Evolutionary conservation across 2,329 filamentous ascomycete species (phyloP), one percentile per base, ranked within the genome.

Genomic region (Nakataea oryzae): DNA sequence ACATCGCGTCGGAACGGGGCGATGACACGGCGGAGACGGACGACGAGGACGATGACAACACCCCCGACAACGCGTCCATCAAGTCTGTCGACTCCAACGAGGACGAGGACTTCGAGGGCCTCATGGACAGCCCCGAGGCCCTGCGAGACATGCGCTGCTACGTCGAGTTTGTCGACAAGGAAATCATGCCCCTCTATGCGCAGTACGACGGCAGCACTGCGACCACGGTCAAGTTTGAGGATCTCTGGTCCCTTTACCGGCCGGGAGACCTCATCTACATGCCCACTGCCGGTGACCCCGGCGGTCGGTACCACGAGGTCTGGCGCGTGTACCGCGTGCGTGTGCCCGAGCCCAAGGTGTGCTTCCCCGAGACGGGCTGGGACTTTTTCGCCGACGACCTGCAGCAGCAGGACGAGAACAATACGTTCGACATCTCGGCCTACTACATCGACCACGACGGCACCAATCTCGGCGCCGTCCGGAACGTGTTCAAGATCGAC

Each of bases 381-480:
- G 69, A 66, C 26, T 76, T 76, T 63, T 70, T 66, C 47, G 70
- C 77, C 54, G 73, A 69, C 2, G 56, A 58, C 28, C 28, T 58
- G 28, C n/a, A 28, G 56, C 28, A 58, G 56, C 72, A 73, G 2
- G 41, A 50, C 41, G 41, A 50, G 17, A 50, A 47, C 34, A 47
- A 50, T n/a, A 50, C 41, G 41, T 50, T 50, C 41, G 41, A 50
- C 17, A n/a, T 50, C 41, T 50, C 41, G 41, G 41, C 41, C 11
- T 78, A 78, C 63, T 76, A 77, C 65, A 74, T 78, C 50, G 76
- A 78, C 58, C 73, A 76, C 62, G 74, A 78, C 17, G 76, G 76
- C 0, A 70, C 67, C 14, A 64, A 67, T 11, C 77, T 72, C 57
- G 75, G 75, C 0, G 71, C 75, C 0, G 74, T 77, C 21, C 71